Conservation (phyloP, 73 alveolate species). For the Uronychia setigera region DNA sequence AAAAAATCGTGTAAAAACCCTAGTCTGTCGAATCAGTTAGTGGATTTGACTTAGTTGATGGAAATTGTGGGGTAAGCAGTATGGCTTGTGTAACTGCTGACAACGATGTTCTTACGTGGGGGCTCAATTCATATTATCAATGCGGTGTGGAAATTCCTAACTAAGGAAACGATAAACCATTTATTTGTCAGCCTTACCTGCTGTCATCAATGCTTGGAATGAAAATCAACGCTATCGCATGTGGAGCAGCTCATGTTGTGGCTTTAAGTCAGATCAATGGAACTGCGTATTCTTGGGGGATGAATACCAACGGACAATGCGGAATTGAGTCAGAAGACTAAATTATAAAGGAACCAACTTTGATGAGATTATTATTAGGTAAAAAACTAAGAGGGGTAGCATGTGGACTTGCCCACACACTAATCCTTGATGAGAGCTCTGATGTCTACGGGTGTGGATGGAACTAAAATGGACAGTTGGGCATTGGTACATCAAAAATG, state of each 20-base stretch:
- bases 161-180: not conserved
- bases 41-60: slow-evolving; percentile 32
- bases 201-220: slow-evolving; percentile 1
- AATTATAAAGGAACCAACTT: slow-evolving; percentile 11
- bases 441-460: slow-evolving; percentile 26
- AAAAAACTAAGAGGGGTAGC: slow-evolving; percentile 27
- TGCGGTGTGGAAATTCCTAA: slow-evolving; percentile 20
- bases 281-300: slow-evolving; percentile 34
- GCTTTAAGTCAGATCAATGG: not conserved
- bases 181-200: not conserved
- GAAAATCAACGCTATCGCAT: slow-evolving; percentile 15
- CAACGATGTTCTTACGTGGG: slow-evolving; percentile 27
- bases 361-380: not conserved
- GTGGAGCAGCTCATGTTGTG: slow-evolving; percentile 47
- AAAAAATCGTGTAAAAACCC: slow-evolving; percentile 2
- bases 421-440: slow-evolving; percentile 13
- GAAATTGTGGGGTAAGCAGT: slow-evolving; percentile 12
- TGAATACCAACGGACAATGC: slow-evolving; percentile 45
- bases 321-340: slow-evolving; percentile 26
- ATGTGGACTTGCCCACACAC: slow-evolving; percentile 47
- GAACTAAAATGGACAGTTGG: slow-evolving; percentile 37
- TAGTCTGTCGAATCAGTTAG: slow-evolving; percentile 22
- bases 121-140: slow-evolving; percentile 12
- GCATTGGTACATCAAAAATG: slow-evolving; percentile 8
- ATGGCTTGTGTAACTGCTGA: slow-evolving; percentile 4